phyloP scores from a whole-genome alignment of 768 basidiomycete species.

The Rhodotorula kratochvilovae region DNA sequence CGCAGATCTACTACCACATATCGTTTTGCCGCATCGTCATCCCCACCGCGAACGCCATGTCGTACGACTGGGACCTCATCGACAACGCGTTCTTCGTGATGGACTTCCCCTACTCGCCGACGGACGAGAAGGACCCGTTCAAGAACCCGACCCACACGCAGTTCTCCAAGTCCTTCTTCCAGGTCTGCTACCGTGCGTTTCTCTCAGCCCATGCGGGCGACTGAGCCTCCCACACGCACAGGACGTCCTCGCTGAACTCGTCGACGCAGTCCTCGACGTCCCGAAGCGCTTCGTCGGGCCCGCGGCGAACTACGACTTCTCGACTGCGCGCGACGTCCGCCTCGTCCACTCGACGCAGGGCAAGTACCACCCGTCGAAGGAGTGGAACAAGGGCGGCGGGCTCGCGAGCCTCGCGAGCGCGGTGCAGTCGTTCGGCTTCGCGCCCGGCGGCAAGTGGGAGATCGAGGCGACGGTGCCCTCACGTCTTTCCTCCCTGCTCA shows the following conservation, averaged over 20 bases:
- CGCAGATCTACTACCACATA: constrained; percentile 21
- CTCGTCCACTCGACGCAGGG: constrained; percentile 23
- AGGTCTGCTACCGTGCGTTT: background rate
- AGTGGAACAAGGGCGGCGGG: constrained; percentile 18
- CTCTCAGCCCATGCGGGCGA: background rate
- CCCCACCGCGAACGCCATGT: constrained; percentile 33
- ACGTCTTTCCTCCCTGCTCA: background rate
- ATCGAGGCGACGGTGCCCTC: constrained; percentile 27
- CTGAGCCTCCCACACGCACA: background rate
- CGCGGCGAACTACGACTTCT: constrained; percentile 18
- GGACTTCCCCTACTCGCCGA: constrained; percentile 23
- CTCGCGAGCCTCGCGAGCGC: constrained; percentile 19
- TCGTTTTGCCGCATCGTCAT: constrained; percentile 30
- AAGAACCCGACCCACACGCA: constrained; percentile 26
- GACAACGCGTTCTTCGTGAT: constrained; percentile 36
- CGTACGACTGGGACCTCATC: constrained; percentile 21
- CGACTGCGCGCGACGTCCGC: background rate
- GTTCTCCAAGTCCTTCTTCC: constrained; percentile 12
- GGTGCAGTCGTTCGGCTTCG: constrained; percentile 11
- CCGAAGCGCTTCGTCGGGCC: constrained; percentile 1
- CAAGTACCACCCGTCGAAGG: background rate
- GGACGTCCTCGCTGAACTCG: background rate
- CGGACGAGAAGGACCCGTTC: background rate
- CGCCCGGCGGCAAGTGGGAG: constrained; percentile 21
- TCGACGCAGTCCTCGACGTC: background rate